These are phyloP conservation scores for Alternaria triticimaculans DNA, from an alignment of 2,329 filamentous ascomycete genomes.

Conservation along the genomic window DNA sequence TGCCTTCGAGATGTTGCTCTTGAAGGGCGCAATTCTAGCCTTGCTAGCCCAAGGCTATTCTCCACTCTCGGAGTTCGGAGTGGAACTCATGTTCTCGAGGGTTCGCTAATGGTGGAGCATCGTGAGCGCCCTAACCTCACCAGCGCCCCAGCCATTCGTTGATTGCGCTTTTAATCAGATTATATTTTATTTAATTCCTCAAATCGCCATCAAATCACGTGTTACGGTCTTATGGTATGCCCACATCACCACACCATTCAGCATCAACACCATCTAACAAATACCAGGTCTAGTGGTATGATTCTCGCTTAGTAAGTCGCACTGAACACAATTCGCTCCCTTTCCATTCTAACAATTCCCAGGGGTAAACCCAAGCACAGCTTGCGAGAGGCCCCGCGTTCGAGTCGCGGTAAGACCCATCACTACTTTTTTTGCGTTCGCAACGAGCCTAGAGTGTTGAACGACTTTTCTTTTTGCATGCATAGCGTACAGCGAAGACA, in stretches of 20 bases:
- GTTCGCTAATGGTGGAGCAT: neutral
- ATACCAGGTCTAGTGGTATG: slow-evolving; percentile 20
- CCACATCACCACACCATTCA: neutral
- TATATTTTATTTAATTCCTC: neutral
- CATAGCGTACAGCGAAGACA: neutral
- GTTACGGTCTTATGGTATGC: slow-evolving; percentile 17
- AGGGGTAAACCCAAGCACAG: slow-evolving; percentile 18
- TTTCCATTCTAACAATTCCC: neutral
- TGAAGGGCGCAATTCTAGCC: neutral
- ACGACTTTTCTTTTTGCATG: neutral
- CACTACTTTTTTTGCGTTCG: slow-evolving; percentile 2
- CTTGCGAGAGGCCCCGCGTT: slow-evolving; percentile 28
- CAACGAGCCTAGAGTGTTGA: fast-evolving
- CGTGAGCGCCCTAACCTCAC: neutral
- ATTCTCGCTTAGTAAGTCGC: slow-evolving; percentile 4
- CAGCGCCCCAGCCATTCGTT: neutral
- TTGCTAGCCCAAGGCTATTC: neutral
- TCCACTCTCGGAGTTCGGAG: neutral
- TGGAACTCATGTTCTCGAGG: neutral
- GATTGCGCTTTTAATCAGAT: fast-evolving
- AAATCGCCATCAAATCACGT: neutral
- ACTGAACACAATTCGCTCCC: neutral
- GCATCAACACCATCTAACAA: neutral
- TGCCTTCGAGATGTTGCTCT: neutral
- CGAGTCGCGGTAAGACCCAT: slow-evolving; percentile 26